Evolutionary conservation across 306 rosid species (phyloP).

Genomic region (Ziziphus jujuba): DNA sequence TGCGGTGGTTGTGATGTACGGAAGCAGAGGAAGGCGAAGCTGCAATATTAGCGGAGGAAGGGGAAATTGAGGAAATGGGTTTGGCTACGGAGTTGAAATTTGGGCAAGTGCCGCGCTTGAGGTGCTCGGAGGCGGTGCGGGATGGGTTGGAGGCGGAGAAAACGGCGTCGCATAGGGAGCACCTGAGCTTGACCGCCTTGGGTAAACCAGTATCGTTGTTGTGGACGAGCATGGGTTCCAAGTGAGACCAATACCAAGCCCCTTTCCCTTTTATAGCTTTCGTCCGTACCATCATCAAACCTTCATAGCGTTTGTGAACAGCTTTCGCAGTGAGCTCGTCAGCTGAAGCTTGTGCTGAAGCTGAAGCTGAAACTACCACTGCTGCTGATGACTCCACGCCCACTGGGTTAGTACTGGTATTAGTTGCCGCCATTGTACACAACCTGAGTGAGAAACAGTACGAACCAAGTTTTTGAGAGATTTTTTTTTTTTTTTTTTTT

Average conservation of each 20-base stretch:
- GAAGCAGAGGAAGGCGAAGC: constrained; percentile 21
- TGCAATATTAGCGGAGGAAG: constrained; percentile 40
- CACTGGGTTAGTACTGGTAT: constrained; percentile 41
- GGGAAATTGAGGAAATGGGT: constrained; percentile 81
- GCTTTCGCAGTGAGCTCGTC: constrained; percentile 73
- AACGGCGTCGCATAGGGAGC: constrained; percentile 80
- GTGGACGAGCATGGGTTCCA: constrained; percentile 72
- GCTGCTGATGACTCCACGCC: constrained; percentile 25
- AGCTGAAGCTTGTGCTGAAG: constrained; percentile 22
- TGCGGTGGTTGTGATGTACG: constrained; percentile 47
- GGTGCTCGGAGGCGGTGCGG: constrained; percentile 90
- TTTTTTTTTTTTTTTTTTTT: not conserved
- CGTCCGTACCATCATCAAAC: constrained; percentile 71
- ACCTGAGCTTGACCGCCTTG: constrained; percentile 89
- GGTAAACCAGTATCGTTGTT: constrained; percentile 74
- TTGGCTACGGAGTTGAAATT: constrained; percentile 61
- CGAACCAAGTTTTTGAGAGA: not conserved
- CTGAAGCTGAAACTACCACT: no score
- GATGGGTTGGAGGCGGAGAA: constrained; percentile 97
- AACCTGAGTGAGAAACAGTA: constrained; percentile 1
- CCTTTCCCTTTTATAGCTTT: constrained; percentile 95
- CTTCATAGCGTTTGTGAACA: constrained; percentile 77
- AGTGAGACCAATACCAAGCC: constrained; percentile 96
- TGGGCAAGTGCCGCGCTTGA: constrained; percentile 96
- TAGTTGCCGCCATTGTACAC: constrained; percentile 66